Percentiles rank a stretch among this genome's conserved stretches.
These are phyloP conservation scores for Apiospora malaysiana DNA, from an alignment of 2,329 filamentous ascomycete species.

Conservation along the genomic window DNA sequence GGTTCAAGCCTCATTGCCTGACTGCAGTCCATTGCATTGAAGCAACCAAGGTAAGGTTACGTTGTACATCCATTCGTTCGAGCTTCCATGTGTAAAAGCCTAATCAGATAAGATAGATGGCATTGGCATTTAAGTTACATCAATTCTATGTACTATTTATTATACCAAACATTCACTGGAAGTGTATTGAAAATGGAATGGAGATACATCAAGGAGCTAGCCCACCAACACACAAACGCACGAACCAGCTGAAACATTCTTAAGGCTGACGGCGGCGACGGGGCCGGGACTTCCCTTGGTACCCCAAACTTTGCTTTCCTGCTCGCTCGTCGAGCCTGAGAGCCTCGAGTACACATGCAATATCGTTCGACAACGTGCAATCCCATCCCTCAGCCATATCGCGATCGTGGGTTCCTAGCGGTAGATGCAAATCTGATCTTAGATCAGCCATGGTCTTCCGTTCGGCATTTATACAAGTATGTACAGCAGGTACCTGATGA, in stretches of 20 bases:
- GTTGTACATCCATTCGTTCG: neutral
- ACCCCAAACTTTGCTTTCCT: conserved; percentile 5
- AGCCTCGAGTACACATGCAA: no score
- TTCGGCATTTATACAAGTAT: neutral
- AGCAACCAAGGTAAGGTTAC: neutral
- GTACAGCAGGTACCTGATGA: neutral
- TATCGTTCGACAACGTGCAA: conserved; percentile 10
- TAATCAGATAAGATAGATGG: no score
- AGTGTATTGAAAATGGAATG: neutral
- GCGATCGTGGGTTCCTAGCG: neutral
- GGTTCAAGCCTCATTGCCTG: neutral
- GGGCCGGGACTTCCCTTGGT: neutral
- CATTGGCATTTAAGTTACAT: no score
- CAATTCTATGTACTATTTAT: no score
- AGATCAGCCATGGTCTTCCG: neutral
- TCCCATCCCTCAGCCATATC: neutral
- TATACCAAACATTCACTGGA: neutral
- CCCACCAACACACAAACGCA: no score
- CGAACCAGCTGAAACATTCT: conserved; percentile 10
- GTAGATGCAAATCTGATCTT: neutral
- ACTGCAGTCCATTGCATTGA: neutral
- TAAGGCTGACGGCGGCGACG: conserved; percentile 12
- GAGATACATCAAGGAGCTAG: neutral
- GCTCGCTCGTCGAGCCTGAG: neutral
- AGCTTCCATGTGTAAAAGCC: neutral